Evolutionary conservation across 1,139 yeast genomes (phyloP), one percentile per base, ranked within the genome.

Genomic region (Geotrichum phurueaensis): DNA sequence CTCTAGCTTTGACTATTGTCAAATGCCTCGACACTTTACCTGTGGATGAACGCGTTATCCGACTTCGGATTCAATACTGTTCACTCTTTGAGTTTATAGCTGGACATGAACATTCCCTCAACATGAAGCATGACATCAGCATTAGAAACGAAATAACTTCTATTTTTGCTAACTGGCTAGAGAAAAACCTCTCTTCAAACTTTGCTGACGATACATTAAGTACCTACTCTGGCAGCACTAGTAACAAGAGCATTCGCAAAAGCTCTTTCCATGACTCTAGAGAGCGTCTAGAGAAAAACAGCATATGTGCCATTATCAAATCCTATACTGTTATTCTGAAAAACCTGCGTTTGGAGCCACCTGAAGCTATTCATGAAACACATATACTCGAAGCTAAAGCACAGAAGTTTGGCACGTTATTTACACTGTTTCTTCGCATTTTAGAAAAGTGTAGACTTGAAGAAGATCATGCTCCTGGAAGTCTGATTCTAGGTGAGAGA

Each of bases 371-470:
- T 5, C 67, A 60, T 63, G 87, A 83, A 62, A 77, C 76, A 52
- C 91, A 86, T 64, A 68, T 83, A 39, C 76, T 78, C 33, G 80
- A 83, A 65, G 82, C 87, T 29, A 86, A 84, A 66, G 83, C 84
- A 53, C 81, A 86, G 58, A 80, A 84, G 2, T 89, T 89, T 72
- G 85, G 87, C 5, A 85, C 84, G 64, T 86, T 86, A 67, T 89
- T 89, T 72, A 84, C 87, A 51, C 75, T 88, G 29, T 82, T 89
- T 61, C 79, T 88, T 67, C 84, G 87, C 68, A 85, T 89, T n/a
- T 76, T 89, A 57, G 92, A 89, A 66, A 83, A 84, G 70, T 81
- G 83, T 65, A 80, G 74, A 47, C 61, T 58, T 2, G 69, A 66
- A 39, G 71, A 67, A n/a, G 62, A 54, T 12, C 61, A 62, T 2